phyloP scores from a whole-genome alignment of 2,329 filamentous ascomycete genomes.

The Orbilia ellipsospora region DNA sequence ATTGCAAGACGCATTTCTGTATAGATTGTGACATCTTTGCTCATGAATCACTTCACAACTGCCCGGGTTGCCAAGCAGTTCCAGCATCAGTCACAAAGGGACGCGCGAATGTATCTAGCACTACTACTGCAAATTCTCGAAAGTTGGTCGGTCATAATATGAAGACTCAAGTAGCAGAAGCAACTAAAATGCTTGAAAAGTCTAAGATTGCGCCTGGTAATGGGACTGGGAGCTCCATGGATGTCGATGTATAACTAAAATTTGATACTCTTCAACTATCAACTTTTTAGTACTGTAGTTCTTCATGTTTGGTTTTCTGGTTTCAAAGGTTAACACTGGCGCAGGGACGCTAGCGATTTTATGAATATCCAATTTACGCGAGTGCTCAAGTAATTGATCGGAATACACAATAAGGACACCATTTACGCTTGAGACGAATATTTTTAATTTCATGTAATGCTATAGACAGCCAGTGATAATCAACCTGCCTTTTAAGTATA shows the following conservation, averaged over 20 bases:
- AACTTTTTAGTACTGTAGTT: too few relatives aligned
- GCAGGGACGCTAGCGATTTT: too few relatives aligned
- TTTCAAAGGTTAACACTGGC: too few relatives aligned
- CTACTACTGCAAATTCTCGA: background rate
- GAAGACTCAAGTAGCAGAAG: conserved; percentile 42
- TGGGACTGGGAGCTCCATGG: conserved; percentile 50
- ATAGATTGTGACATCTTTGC: conserved; percentile 97
- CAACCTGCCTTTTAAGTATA: background rate
- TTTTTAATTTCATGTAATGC: too few relatives aligned
- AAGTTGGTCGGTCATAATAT: conserved; percentile 9
- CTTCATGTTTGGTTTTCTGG: too few relatives aligned
- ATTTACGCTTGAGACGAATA: too few relatives aligned
- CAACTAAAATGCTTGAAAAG: conserved; percentile 52
- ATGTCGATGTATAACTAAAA: conserved; percentile 50
- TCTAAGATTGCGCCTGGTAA: conserved; percentile 31
- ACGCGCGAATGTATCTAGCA: conserved; percentile 6
- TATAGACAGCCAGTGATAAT: too few relatives aligned
- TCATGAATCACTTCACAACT: conserved; percentile 95
- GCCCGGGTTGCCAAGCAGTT: conserved; percentile 79
- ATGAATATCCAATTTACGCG: too few relatives aligned
- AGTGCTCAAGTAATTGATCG: too few relatives aligned
- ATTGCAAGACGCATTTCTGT: conserved; percentile 92
- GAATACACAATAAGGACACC: too few relatives aligned
- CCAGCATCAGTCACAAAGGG: conserved; percentile 12
- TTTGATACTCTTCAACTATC: too few relatives aligned